Evolutionary conservation across 208 protist species (phyloP).

Genomic region (Wallacemonas sp.): DNA sequence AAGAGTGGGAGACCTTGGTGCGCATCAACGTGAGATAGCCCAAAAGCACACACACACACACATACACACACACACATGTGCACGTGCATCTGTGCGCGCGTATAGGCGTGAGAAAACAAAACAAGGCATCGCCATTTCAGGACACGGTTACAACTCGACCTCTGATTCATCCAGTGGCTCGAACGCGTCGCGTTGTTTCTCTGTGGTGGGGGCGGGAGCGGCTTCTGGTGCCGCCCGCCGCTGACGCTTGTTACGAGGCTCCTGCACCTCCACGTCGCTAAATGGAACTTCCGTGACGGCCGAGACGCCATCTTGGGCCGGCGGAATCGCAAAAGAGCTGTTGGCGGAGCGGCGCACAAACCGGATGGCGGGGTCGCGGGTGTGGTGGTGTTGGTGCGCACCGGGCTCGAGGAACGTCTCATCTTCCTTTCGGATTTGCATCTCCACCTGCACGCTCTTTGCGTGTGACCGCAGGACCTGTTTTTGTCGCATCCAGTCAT

Average conservation of each 20-base stretch:
- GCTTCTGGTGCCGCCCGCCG: not conserved
- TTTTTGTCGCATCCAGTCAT: slow-evolving; percentile 77
- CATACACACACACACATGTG: too few relatives aligned
- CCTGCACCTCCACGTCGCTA: slow-evolving; percentile 9
- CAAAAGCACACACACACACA: too few relatives aligned
- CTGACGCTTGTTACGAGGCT: slow-evolving; percentile 1
- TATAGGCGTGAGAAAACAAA: too few relatives aligned
- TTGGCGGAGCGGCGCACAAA: slow-evolving; percentile 2
- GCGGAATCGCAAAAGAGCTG: slow-evolving; percentile 1
- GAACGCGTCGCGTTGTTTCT: not conserved
- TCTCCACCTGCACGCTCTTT: slow-evolving; percentile 57
- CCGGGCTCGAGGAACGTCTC: slow-evolving; percentile 12
- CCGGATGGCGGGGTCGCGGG: not conserved
- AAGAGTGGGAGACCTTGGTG: too few relatives aligned
- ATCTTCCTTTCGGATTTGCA: slow-evolving; percentile 25
- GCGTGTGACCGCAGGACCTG: slow-evolving; percentile 61
- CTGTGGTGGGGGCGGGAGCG: not conserved
- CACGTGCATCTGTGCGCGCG: too few relatives aligned
- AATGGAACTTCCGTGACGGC: slow-evolving; percentile 5
- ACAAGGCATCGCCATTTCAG: too few relatives aligned
- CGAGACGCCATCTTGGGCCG: not conserved
- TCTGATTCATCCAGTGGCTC: slow-evolving; percentile 2
- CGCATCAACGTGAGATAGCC: too few relatives aligned
- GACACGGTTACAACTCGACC: not conserved
- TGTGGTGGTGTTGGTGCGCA: slow-evolving; percentile 11